Conservation (phyloP, 2,329 filamentous ascomycete genomes). For the Xylariaceae sp. region DNA sequence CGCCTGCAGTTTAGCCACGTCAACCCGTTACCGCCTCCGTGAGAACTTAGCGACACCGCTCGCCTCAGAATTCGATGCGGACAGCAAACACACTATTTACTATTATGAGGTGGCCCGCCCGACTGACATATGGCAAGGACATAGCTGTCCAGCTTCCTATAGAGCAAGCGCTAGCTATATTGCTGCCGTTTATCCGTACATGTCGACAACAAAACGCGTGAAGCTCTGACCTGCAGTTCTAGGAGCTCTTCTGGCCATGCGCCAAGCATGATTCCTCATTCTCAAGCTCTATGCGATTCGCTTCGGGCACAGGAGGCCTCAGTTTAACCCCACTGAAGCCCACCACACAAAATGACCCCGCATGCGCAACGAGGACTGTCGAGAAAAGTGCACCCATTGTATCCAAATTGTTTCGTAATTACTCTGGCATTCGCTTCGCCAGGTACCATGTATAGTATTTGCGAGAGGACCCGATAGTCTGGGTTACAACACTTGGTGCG, state of each 20-base stretch:
- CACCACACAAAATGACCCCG: conserved; percentile 13
- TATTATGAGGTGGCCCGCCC: too few relatives aligned
- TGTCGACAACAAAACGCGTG: conserved; percentile 6
- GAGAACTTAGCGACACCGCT: too few relatives aligned
- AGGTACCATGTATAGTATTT: background rate
- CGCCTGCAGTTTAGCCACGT: conserved; percentile 4
- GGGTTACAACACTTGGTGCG: conserved; percentile 9
- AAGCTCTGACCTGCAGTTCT: conserved; percentile 25
- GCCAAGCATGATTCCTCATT: conserved; percentile 20
- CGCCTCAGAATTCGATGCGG: too few relatives aligned
- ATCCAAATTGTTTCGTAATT: conserved; percentile 3
- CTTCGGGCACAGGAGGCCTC: conserved; percentile 24
- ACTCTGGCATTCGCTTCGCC: conserved; percentile 4
- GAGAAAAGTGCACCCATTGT: conserved; percentile 9
- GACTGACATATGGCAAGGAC: too few relatives aligned
- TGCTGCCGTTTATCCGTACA: conserved; percentile 13
- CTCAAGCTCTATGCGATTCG: conserved; percentile 15
- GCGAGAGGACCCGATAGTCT: conserved; percentile 16
- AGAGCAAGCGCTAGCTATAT: too few relatives aligned
- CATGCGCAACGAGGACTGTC: conserved; percentile 14
- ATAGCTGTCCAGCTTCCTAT: too few relatives aligned
- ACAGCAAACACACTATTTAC: too few relatives aligned
- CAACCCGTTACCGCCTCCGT: background rate
- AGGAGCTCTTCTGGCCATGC: conserved; percentile 9
- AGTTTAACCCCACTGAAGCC: conserved; percentile 20